Base-by-base conservation (phyloP, 2,329 filamentous ascomycete genomes). In the Graphilbum fragrans region DNA sequence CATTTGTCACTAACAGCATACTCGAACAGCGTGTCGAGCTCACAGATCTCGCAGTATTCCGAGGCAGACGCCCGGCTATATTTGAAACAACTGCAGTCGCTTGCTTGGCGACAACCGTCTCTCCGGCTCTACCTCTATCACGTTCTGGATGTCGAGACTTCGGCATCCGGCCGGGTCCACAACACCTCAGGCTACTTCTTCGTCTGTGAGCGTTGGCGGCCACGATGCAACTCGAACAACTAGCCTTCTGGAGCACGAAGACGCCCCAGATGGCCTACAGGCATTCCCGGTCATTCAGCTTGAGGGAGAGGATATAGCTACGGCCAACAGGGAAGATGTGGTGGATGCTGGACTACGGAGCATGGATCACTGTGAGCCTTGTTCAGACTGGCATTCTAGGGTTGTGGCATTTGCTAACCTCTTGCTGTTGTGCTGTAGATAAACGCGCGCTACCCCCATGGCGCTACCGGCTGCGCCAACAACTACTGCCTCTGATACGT, bases 381-480 rank as follows among this genome's bases (percentile, higher is more conserved):
- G 38, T 34, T 31, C 38, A 17, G 6, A n/a, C 3, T 35, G 38
- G 41, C 49, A 45, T 44, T 23, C 34, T n/a, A 14, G 5, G 35
- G 18, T 14, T 11, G 29, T 34, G n/a, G 12, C 16, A 29, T 3
- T 22, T 29, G 19, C 35, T 23, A 18, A 27, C 34, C 16, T 31
- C 7, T 6, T 18, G 31, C 14, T 19, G 32, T 36, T 23, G 10
- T 18, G 11, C 37, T 22, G n/a, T 50, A 94, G 87, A 94, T 63
- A 86, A 82, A 55, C 76, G 78, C 58, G 79, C 79, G 50, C 77
- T 98, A 44, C 88, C 92, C 41, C 62, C 62, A 72, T 96, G 92
- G 92, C 81, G 92, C 53, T 94, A 95, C 65, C 66, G 69, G 47
- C 64, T 94, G 51, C 86, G 92, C 58, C 82, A 94, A 59, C 69